These are phyloP conservation scores for Lasiosphaeriaceae sp. DNA, from an alignment of 495 filamentous ascomycete genomes.

Conservation along the genomic window DNA sequence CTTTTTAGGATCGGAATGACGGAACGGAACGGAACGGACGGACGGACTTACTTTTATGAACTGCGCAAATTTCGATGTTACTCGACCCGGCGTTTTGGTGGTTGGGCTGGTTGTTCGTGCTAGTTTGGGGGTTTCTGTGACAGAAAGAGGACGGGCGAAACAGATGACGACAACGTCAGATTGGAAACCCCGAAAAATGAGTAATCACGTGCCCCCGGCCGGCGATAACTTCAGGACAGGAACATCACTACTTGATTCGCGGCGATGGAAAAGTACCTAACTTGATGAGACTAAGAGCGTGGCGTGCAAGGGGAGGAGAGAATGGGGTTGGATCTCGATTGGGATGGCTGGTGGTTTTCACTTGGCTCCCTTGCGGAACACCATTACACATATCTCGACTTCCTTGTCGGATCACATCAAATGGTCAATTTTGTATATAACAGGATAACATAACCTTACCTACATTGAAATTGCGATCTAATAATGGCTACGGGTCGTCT, in stretches of 20 bases:
- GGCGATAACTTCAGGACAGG: too few relatives aligned
- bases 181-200: too few relatives aligned
- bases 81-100: constrained; percentile 1
- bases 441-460: neutral
- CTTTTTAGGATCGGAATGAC: neutral
- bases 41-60: neutral
- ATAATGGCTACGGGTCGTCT: neutral
- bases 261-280: too few relatives aligned
- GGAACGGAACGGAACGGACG: constrained; percentile 2
- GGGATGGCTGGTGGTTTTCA: neutral
- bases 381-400: neutral
- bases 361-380: neutral
- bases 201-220: too few relatives aligned
- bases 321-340: neutral
- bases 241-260: too few relatives aligned
- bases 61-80: neutral
- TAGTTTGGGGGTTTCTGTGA: too few relatives aligned
- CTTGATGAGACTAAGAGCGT: too few relatives aligned
- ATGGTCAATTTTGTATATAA: neutral
- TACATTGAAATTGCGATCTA: neutral
- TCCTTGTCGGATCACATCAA: neutral
- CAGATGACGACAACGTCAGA: too few relatives aligned
- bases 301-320: neutral
- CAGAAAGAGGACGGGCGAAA: too few relatives aligned
- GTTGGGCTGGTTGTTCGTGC: neutral